Base-by-base conservation (phyloP, 495 filamentous ascomycete species). In the Barbatosphaeria neglecta region DNA sequence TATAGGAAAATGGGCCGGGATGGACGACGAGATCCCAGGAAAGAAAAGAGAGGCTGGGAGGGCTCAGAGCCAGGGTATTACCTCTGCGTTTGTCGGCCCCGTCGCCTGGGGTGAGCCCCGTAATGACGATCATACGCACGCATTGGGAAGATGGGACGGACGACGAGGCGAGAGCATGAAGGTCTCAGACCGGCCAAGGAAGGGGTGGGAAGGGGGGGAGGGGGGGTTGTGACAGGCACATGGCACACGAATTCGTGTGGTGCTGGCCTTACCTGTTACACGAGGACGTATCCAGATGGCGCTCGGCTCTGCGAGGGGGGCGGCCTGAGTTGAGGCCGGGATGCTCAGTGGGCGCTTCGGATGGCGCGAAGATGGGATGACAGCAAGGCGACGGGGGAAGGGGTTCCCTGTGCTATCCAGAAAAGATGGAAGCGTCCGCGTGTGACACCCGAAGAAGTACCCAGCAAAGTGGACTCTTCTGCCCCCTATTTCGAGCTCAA, bases 101-200 rank as follows among this genome's bases (percentile, higher is more conserved):
- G 44, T 44, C 51, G 45, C 49, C 51, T 52, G 45, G 20, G 16
- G 35, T n/a, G 43, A 25, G 27, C 51, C 50, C 58, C 58, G 44
- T 57, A 52, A 59, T 61, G 60, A 49, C 45, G 56, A 61, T 59
- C 60, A 63, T 51, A 59, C 58, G 50, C 52, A 47, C 49, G 44
- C 49, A 50, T 52, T 35, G 31, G 6, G n/a, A n/a, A 15, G 1
- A 35, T 35, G 31, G 31, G 31, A 35, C 31, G 13, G n/a, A n/a
- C n/a, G n/a, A n/a, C n/a, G n/a, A n/a, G n/a, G 31, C 31, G 31
- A 13, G 16, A n/a, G 2, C 31, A 35, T 35, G 31, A n/a, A n/a
- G 1, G 31, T 35, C 31, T 35, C 31, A 35, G 31, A 35, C 31
- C 31, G 31, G 31, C 13, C 31, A 15, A 35, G 31, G 31, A 16